Base-by-base conservation (phyloP, 768 basidiomycete species). In the Boletellus ananas region DNA sequence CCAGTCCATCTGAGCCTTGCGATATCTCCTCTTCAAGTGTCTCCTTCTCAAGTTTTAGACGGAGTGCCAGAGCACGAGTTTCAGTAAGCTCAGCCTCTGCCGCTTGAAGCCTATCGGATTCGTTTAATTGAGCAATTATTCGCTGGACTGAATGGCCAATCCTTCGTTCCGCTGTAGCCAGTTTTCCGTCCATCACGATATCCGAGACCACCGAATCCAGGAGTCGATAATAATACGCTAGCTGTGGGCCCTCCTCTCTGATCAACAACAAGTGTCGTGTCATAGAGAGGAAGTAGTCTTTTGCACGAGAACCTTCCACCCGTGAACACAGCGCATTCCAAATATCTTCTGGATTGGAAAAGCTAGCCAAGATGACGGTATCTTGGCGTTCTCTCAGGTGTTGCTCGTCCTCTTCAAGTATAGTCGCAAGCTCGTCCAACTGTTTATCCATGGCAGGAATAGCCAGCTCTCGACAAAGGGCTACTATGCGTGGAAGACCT, bases 231-330 rank as follows among this genome's bases (percentile, higher is more conserved):
- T 94, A 90, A 56, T 92, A 88, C 37, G 84, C 83, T 69, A 91
- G 80, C 23, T 84, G 76, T 33, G 86, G 85, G 6, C 87, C 90
- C 57, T 97, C 91, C 59, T 91, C 89, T 47, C 87, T 81, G 57
- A 98, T 89, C 57, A 98, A 80, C 17, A 97, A 76, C 49, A 99
- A 68, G 69, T 97, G 94, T 63, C 93, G 92, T 79, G 98, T 81
- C 68, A 93, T 87, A n/a, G 91, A 90, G 36, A 94, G 73, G 66
- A 99, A 88, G 65, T 94, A 85, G 55, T 89, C 84, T 57, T 79
- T 76, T 6, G 94, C 93, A 51, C 81, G 82, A 13, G 87, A 83
- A 37, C 86, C 85, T 52, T 83, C 76, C n/a, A 86, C 84, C 64
- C 80, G 85, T n/a, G 80, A 71, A 54, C 79, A 79, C 41, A 99